Evolutionary conservation across 2,329 filamentous ascomycete genomes (phyloP), one percentile per base, ranked within the genome.

Genomic region (Aspergillus niger): DNA sequence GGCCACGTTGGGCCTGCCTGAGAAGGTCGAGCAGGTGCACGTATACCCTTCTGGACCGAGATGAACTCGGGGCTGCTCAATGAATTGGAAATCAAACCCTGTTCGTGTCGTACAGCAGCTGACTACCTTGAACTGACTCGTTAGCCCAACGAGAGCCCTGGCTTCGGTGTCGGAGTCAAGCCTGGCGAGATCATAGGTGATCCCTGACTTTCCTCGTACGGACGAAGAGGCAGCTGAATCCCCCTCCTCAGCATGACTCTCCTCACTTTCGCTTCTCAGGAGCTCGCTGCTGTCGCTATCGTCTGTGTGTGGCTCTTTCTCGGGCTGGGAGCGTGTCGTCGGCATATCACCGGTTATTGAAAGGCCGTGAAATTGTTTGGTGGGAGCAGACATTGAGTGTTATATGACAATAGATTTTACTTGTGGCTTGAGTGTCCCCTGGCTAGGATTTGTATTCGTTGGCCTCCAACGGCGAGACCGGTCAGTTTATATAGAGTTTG

Each of bases 1-100:
- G 13, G 76, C 76, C 52, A 70, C 68, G 28, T 69, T 65, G 4
- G 70, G 65, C 17, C 61, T 68, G 51, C 65, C 63, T 30, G 65
- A 60, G 55, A 75, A 79, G 36, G 71, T 70, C n/a, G 63, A 63
- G 51, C 77, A 79, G 38, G 73, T 75, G 60, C 77, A 79, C 49
- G 69, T 72, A 53, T 70, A 68, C 13, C 69, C 60, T 26, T 69
- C 67, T 4, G 69, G 39, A 8, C 67, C 66, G 41, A 79, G 62
- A 49, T 72, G 73, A 52, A 79, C 71, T 10, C 64, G 71, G 5
- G 72, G 72, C 47, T 69, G 70, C 55, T 79, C 76, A 32, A 69
- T 61, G 22, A 79, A 62, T 49, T 76, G 71, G 56, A 79, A 79
- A 30, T 74, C 71, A 65, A 74, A 77, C 5, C 75, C 74, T 5